phyloP scores from a whole-genome alignment of 2,329 filamentous ascomycete species.

The Calonectria multiphialidica region DNA sequence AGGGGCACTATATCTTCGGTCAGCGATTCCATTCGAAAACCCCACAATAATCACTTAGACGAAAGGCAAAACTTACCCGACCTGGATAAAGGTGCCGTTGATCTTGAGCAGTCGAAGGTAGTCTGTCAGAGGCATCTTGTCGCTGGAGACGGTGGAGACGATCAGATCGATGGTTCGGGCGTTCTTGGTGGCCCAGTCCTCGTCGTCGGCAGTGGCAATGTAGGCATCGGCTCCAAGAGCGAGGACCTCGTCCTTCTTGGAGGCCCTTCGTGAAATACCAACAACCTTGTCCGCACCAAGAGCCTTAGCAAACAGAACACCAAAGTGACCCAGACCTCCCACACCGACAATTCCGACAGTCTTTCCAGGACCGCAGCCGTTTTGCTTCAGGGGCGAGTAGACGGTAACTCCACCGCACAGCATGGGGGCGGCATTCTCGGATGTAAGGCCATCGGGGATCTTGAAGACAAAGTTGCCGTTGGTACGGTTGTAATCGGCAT shows the following conservation, averaged over 20 bases:
- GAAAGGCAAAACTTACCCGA: constrained; percentile 54
- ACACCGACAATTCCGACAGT: constrained; percentile 79
- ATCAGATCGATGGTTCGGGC: constrained; percentile 76
- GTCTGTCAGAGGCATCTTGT: constrained; percentile 30
- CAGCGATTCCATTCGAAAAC: not conserved
- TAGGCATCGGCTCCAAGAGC: constrained; percentile 69
- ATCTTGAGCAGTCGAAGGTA: constrained; percentile 53
- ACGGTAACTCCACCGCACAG: constrained; percentile 85
- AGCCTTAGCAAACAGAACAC: constrained; percentile 74
- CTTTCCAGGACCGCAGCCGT: constrained; percentile 79
- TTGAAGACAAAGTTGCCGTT: constrained; percentile 61
- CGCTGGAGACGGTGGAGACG: constrained; percentile 69
- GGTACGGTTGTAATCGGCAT: constrained; percentile 52
- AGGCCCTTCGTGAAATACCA: constrained; percentile 67
- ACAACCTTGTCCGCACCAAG: constrained; percentile 67
- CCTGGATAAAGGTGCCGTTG: constrained; percentile 70
- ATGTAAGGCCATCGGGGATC: constrained; percentile 78
- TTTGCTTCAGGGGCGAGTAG: constrained; percentile 80
- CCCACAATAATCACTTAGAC: not conserved
- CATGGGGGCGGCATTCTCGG: constrained; percentile 77
- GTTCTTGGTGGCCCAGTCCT: constrained; percentile 64
- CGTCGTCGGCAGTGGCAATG: constrained; percentile 65
- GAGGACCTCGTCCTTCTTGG: constrained; percentile 67
- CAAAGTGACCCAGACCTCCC: constrained; percentile 79
- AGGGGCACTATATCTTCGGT: constrained; percentile 41